These are phyloP conservation scores for Schizonepeta tenuifolia DNA, from an alignment of 257 asterid species.

Conservation along the genomic window DNA sequence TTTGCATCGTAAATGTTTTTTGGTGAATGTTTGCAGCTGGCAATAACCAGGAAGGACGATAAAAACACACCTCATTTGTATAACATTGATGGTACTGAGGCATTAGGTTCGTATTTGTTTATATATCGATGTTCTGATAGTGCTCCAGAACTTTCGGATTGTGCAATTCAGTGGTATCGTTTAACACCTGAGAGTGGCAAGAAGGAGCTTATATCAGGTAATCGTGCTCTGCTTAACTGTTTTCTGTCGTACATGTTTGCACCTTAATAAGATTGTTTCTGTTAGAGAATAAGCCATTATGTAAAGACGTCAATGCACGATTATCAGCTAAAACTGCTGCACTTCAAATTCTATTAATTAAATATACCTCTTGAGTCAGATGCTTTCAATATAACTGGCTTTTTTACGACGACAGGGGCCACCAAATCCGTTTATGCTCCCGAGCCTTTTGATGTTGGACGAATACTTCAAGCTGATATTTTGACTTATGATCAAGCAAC, in stretches of 20 bases:
- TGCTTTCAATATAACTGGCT: slow-evolving; percentile 8
- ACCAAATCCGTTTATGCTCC: slow-evolving; percentile 90
- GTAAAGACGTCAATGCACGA: neutral
- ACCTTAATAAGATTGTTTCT: neutral
- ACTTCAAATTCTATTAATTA: neutral
- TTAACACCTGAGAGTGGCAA: slow-evolving; percentile 65
- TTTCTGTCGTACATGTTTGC: neutral
- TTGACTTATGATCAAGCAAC: slow-evolving; percentile 47
- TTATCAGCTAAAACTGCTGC: neutral
- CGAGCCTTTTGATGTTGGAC: slow-evolving; percentile 94
- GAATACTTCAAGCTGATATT: slow-evolving; percentile 79
- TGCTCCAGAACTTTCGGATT: slow-evolving; percentile 64
- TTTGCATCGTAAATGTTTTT: slow-evolving; percentile 26
- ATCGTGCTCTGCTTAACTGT: neutral
- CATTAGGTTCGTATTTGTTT: slow-evolving; percentile 72
- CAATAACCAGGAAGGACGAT: slow-evolving; percentile 63
- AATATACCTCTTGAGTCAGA: neutral
- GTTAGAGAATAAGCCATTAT: neutral
- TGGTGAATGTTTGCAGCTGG: slow-evolving; percentile 58
- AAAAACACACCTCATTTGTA: slow-evolving; percentile 47
- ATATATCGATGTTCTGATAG: slow-evolving; percentile 64
- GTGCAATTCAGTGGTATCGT: slow-evolving; percentile 83
- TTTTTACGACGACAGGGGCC: slow-evolving; percentile 63
- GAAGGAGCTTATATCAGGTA: slow-evolving; percentile 88
- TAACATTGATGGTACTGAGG: slow-evolving; percentile 79